Base-by-base conservation (phyloP, 371 early-diverging fungal genomes). In the Mortierella sp. region DNA sequence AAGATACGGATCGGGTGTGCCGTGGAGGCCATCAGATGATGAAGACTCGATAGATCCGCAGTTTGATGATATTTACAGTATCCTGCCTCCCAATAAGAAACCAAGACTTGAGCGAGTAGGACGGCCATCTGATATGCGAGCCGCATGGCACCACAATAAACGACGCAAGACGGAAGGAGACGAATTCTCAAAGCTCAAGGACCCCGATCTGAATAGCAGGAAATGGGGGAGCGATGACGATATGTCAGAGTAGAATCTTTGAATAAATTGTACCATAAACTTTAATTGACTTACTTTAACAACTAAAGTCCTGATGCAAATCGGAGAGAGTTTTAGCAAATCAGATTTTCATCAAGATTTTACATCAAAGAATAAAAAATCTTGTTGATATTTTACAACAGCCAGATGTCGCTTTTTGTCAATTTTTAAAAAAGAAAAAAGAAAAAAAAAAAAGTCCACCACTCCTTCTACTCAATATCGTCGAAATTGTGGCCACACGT, bases 31-130 rank as follows among this genome's bases (percentile, higher is more conserved):
- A 0, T 61, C 49, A 22, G 67, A 64, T 26, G 69, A 68, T 0
- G 37, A 68, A 14, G 66, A 68, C 16, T 69, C 67, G 18, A 72
- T 75, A 35, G 81, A 81, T 39, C 81, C 81, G 8, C 73, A 65
- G 28, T 72, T 72, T 26, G 81, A 81, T 26, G 81, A 81, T 45
- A 81, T 81, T n/a, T 81, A 81, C 64, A 72, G 73, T n/a, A 75
- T 75, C 20, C 64, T 67, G 14, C 81, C 81, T 12, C 81, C 81
- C 1, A 26, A 47, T 62, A 81, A 81, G 64, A 81, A 81, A 61
- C 68, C 81, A 3, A 68, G 81, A 32, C 64, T 81, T 37, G 81
- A 81, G 30, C 69, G 81, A 24, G 64, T 47, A 18, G 81, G 81
- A 0, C 72, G 81, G 0, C 81, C 81, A 9, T 75, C 81, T 12